A percentile compares a stretch with the other conserved stretches of the same genome.
Conservation (phyloP, 257 asterid species). For the Perilla frutescens region DNA sequence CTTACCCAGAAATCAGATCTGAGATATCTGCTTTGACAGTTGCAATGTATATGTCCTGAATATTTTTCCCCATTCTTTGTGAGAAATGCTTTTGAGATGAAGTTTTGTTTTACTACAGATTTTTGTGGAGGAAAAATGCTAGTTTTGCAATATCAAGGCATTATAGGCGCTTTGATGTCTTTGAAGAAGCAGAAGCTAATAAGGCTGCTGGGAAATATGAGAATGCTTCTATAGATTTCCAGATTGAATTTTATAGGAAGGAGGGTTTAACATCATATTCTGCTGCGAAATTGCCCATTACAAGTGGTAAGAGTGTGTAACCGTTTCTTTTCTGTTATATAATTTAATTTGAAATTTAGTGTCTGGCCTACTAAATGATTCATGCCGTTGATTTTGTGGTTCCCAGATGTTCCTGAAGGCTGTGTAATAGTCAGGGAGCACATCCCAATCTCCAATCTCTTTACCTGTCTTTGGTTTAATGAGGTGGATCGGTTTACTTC, state of each 20-base stretch:
- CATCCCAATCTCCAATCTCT: slow-evolving; percentile 80
- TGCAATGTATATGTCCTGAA: not conserved
- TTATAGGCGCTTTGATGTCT: slow-evolving; percentile 83
- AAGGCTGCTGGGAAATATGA: slow-evolving; percentile 87
- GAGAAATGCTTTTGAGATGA: not conserved
- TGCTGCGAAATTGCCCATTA: slow-evolving; percentile 67
- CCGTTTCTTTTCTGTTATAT: not conserved
- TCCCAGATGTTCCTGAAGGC: slow-evolving; percentile 95
- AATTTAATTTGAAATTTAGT: not conserved
- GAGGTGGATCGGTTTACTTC: slow-evolving; percentile 94
- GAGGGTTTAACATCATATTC: slow-evolving; percentile 89
- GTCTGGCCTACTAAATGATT: slow-evolving; percentile 9
- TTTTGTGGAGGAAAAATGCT: slow-evolving; percentile 90
- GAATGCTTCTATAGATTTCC: slow-evolving; percentile 87
- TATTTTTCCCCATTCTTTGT: not conserved
- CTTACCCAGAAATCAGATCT: not conserved
- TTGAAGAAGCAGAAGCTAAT: slow-evolving; percentile 94
- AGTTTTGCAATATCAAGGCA: slow-evolving; percentile 95
- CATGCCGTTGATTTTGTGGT: slow-evolving; percentile 6
- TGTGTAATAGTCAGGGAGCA: slow-evolving; percentile 91
- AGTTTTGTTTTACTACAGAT: slow-evolving; percentile 44
- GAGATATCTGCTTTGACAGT: not conserved
- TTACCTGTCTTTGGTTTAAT: slow-evolving; percentile 93
- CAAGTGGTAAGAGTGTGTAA: slow-evolving; percentile 63
- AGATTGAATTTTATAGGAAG: slow-evolving; percentile 74